Percentiles rank a stretch among this genome's conserved stretches.
Evolutionary conservation across 1,284 basidiomycete genomes (phyloP).

Genomic region (Ceratobasidium sp.): DNA sequence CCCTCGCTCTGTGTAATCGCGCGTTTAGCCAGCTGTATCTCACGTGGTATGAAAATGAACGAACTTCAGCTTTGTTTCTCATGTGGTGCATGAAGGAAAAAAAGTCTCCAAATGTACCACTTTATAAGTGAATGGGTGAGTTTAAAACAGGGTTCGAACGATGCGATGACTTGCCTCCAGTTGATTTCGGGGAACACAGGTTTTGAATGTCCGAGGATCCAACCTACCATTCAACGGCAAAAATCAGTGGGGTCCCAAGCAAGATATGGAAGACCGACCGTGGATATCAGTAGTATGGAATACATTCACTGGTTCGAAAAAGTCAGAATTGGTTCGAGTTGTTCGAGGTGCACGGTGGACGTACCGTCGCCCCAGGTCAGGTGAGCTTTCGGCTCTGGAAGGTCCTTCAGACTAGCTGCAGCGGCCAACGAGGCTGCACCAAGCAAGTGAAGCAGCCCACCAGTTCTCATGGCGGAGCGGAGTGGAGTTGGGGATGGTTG

Average conservation of each 20-base stretch:
- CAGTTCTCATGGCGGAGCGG: not conserved
- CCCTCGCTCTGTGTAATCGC: not conserved
- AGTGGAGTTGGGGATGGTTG: not conserved
- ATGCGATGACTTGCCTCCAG: not conserved
- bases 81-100: constrained; percentile 24
- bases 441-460: not conserved
- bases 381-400: not conserved
- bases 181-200: constrained; percentile 4
- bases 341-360: not conserved
- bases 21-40: not conserved
- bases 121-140: not conserved
- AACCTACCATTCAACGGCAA: not conserved
- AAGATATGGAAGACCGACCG: not conserved
- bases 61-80: not conserved
- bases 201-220: constrained; percentile 23
- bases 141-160: not conserved
- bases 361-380: not conserved
- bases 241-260: not conserved
- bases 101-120: constrained; percentile 29
- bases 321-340: not conserved
- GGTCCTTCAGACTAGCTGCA: not conserved
- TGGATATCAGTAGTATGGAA: constrained; percentile 34
- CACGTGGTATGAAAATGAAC: not conserved
- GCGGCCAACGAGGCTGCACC: not conserved
- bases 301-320: constrained; percentile 16